A percentile compares a stretch with the other conserved stretches of the same genome.
Conservation (phyloP, 2,329 filamentous ascomycete genomes). For the Epichloe hybrida region DNA sequence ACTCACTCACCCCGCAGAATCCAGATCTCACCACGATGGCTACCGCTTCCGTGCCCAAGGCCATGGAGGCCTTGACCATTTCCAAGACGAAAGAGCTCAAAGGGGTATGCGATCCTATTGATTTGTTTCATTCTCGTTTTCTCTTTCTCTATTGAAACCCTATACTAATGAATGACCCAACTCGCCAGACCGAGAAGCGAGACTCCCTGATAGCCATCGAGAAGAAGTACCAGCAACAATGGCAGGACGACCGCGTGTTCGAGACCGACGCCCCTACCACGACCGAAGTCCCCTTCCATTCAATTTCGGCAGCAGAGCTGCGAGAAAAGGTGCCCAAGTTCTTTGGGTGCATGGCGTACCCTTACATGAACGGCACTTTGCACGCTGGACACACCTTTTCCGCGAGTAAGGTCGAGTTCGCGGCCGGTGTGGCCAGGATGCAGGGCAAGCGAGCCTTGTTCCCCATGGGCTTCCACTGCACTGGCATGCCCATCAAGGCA, state of each 20-base stretch:
- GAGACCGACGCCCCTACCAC: constrained; percentile 72
- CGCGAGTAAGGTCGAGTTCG: constrained; percentile 86
- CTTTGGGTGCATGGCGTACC: constrained; percentile 48
- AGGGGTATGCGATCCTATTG: constrained; percentile 27
- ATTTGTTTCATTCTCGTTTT: not conserved
- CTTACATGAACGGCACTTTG: constrained; percentile 75
- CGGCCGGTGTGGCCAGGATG: constrained; percentile 75
- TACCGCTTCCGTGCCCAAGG: constrained; percentile 27
- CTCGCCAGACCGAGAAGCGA: constrained; percentile 63
- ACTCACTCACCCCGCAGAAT: not conserved
- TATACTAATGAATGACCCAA: not conserved
- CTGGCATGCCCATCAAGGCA: constrained; percentile 96
- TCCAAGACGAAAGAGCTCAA: constrained; percentile 50
- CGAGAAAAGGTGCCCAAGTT: constrained; percentile 80
- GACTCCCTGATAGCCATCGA: constrained; percentile 71
- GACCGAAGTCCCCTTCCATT: constrained; percentile 61
- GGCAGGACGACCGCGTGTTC: constrained; percentile 47
- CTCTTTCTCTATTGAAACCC: not conserved
- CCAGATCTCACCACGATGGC: constrained; percentile 24
- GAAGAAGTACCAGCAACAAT: constrained; percentile 78
- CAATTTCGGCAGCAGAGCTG: constrained; percentile 60
- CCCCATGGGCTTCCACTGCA: constrained; percentile 84
- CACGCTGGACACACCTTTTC: constrained; percentile 92
- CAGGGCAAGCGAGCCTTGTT: constrained; percentile 78
- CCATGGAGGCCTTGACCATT: constrained; percentile 36